Percentiles rank a stretch among this genome's conserved stretches.
Conservation (phyloP, 2,329 filamentous ascomycete genomes). For the Lachnellula willkommii region DNA sequence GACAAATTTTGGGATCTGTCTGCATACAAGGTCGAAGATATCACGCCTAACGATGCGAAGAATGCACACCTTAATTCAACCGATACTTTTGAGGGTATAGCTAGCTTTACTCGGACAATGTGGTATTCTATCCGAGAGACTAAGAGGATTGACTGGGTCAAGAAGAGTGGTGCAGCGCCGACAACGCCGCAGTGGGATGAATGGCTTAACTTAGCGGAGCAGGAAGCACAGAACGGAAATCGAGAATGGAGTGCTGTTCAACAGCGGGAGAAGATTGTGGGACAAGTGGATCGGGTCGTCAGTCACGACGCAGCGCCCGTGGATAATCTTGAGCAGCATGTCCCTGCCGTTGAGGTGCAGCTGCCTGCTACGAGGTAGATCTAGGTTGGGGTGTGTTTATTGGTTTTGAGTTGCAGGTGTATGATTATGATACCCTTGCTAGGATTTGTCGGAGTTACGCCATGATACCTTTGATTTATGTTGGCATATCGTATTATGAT, state of each 20-base stretch:
- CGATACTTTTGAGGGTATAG: slow-evolving; percentile 37
- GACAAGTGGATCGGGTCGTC: slow-evolving; percentile 13
- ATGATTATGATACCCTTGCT: neutral
- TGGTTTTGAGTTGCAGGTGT: neutral
- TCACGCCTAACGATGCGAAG: slow-evolving; percentile 38
- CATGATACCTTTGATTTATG: neutral
- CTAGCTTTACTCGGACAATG: slow-evolving; percentile 50
- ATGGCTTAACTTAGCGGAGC: slow-evolving; percentile 48
- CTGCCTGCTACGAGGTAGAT: slow-evolving; percentile 9
- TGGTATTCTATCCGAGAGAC: slow-evolving; percentile 57
- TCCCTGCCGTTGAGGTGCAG: slow-evolving; percentile 23
- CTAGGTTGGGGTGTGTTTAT: neutral
- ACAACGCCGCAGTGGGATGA: slow-evolving; percentile 46
- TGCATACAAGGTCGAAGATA: slow-evolving; percentile 41
- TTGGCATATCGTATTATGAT: neutral
- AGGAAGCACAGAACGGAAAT: slow-evolving; percentile 32
- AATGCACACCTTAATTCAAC: slow-evolving; percentile 32
- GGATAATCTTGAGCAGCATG: slow-evolving; percentile 23
- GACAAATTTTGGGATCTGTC: slow-evolving; percentile 53
- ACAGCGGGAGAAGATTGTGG: slow-evolving; percentile 45
- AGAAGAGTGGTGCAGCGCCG: slow-evolving; percentile 46
- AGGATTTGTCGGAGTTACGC: neutral
- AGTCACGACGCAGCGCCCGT: slow-evolving; percentile 3
- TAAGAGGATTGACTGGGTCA: slow-evolving; percentile 47
- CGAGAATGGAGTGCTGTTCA: slow-evolving; percentile 43